Evolutionary conservation across 2,329 filamentous ascomycete species (phyloP).

Genomic region (Colletotrichum tofieldiae): DNA sequence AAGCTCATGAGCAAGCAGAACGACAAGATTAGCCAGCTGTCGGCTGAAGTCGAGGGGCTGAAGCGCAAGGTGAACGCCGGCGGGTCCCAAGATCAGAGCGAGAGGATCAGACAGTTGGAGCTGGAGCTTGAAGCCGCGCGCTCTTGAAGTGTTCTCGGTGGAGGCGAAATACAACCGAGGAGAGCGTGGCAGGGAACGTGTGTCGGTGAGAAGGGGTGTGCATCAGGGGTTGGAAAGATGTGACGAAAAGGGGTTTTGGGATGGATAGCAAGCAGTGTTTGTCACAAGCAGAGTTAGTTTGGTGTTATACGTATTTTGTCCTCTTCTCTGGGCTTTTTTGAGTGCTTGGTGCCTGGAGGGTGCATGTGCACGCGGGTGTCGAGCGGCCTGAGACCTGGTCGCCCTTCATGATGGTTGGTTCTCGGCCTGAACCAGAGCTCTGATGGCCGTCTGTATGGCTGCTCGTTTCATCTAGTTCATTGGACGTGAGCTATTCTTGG

Average conservation of each 20-base stretch:
- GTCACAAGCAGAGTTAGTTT: constrained; percentile 39
- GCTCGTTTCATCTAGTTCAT: constrained; percentile 14
- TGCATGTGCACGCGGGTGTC: neutral
- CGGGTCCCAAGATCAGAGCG: constrained; percentile 73
- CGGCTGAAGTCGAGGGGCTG: constrained; percentile 82
- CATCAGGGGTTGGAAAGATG: constrained; percentile 28
- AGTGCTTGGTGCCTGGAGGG: neutral
- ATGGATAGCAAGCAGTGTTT: constrained; percentile 44
- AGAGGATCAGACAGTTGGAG: constrained; percentile 78
- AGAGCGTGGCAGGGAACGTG: neutral
- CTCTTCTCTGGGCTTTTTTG: neutral
- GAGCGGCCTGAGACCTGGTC: constrained; percentile 2
- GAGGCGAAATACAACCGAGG: constrained; percentile 12
- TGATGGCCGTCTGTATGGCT: neutral
- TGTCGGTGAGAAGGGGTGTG: constrained; percentile 10
- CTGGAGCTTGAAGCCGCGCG: constrained; percentile 76
- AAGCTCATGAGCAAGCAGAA: constrained; percentile 84
- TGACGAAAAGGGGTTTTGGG: constrained; percentile 34
- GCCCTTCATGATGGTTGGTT: neutral
- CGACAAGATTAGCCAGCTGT: constrained; percentile 79
- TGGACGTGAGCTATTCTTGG: constrained; percentile 10
- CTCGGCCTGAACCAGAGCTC: neutral
- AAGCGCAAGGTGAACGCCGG: constrained; percentile 80
- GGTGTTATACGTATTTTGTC: constrained; percentile 32
- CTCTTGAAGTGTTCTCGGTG: constrained; percentile 58